Conservation (phyloP, 2,329 filamentous ascomycete species). For the Cercospora citrullina region DNA sequence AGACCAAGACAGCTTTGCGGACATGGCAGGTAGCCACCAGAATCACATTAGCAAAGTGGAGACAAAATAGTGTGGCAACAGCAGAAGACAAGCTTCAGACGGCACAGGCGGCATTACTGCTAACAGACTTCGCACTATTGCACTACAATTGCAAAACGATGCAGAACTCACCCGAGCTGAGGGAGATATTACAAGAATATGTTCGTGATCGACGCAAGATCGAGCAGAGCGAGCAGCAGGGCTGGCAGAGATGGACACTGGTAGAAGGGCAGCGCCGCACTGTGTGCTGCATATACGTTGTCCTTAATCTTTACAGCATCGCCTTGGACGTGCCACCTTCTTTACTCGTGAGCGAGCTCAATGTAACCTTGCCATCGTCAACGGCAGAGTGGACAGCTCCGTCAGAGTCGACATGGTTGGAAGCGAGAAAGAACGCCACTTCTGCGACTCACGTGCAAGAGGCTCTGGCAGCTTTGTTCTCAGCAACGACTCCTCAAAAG, state of each 20-base stretch:
- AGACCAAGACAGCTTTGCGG: neutral
- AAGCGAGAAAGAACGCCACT: neutral
- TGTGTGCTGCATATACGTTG: conserved; percentile 6
- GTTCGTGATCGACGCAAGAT: neutral
- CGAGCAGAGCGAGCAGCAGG: neutral
- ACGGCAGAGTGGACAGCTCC: conserved; percentile 13
- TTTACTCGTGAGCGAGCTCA: neutral
- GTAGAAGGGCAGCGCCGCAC: conserved; percentile 3
- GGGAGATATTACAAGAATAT: neutral
- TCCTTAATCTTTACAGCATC: conserved; percentile 4
- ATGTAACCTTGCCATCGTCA: conserved; percentile 6
- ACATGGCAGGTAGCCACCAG: neutral
- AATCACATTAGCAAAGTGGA: conserved; percentile 5
- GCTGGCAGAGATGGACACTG: conserved; percentile 9
- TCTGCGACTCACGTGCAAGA: neutral
- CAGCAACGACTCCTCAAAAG: neutral
- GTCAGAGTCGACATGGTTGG: neutral
- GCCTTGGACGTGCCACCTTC: conserved; percentile 1
- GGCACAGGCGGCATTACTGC: conserved; percentile 10
- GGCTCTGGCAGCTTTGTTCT: conserved; percentile 7
- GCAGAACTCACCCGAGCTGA: neutral
- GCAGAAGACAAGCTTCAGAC: neutral
- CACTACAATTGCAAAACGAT: neutral
- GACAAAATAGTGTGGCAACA: neutral
- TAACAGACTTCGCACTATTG: neutral